Conservation (phyloP, 2,329 filamentous ascomycete genomes). For the Cladorrhinum sp. region DNA sequence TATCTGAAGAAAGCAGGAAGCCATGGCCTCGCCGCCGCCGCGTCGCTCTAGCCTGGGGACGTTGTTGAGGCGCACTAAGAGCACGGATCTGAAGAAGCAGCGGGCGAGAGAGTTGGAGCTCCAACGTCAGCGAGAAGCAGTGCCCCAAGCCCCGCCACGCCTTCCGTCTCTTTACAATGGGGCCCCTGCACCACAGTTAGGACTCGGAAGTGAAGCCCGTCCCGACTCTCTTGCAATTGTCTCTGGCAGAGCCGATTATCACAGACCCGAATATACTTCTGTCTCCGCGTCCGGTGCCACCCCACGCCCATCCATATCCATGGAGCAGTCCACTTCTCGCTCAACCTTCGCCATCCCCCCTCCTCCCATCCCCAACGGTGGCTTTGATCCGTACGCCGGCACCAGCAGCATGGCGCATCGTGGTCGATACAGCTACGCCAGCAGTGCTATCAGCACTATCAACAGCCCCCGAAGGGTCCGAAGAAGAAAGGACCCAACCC, state of each 20-base stretch:
- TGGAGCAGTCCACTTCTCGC: conserved; percentile 44
- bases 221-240: conserved; percentile 61
- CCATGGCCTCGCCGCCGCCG: conserved; percentile 31
- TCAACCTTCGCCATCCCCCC: conserved; percentile 45
- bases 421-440: conserved; percentile 93
- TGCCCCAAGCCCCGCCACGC: conserved; percentile 48
- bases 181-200: conserved; percentile 43
- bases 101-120: conserved; percentile 54
- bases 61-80: conserved; percentile 67
- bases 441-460: conserved; percentile 83
- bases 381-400: conserved; percentile 73
- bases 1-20: conserved; percentile 29
- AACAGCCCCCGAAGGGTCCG: conserved; percentile 90
- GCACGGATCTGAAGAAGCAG: conserved; percentile 61
- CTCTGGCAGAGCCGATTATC: conserved; percentile 44
- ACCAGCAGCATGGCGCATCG: conserved; percentile 96
- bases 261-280: conserved; percentile 21
- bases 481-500: conserved; percentile 93
- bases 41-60: conserved; percentile 50
- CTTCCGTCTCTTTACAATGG: conserved; percentile 52
- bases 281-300: conserved; percentile 22
- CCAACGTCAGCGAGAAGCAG: conserved; percentile 48
- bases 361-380: conserved; percentile 59
- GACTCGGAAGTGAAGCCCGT: conserved; percentile 59
- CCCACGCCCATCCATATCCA: conserved; percentile 54